Percentiles rank a stretch among this genome's conserved stretches.
Evolutionary conservation across 805 yeast species (phyloP).

Genomic region (Starmera caribaea): DNA sequence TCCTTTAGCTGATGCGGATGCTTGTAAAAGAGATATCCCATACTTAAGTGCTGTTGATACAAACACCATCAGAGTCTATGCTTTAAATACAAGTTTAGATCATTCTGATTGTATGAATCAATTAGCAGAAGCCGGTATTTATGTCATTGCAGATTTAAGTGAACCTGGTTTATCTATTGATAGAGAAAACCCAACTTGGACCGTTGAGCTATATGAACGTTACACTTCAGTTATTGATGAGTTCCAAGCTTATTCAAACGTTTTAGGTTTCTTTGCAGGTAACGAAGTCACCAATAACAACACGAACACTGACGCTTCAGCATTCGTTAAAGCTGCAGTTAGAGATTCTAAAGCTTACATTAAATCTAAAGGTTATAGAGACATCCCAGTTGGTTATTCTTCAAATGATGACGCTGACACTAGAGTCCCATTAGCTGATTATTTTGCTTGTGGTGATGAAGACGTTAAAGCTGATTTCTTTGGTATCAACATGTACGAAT

Average conservation of each 20-base stretch:
- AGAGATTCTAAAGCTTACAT: constrained; percentile 71
- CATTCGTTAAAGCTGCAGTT: constrained; percentile 75
- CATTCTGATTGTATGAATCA: constrained; percentile 62
- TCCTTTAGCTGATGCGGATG: constrained; percentile 54
- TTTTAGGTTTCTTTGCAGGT: constrained; percentile 80
- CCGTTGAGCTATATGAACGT: constrained; percentile 49
- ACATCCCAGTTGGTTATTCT: constrained; percentile 74
- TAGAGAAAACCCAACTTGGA: constrained; percentile 58
- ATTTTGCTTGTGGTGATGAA: constrained; percentile 64
- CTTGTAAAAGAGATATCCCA: constrained; percentile 69
- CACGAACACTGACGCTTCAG: constrained; percentile 64
- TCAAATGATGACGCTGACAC: constrained; percentile 66
- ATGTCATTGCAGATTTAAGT: constrained; percentile 71
- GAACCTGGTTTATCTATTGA: constrained; percentile 56
- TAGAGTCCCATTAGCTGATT: constrained; percentile 61
- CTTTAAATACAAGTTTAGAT: constrained; percentile 52
- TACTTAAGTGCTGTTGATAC: constrained; percentile 53
- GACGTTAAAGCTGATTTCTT: constrained; percentile 68
- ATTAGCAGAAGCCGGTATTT: constrained; percentile 66
- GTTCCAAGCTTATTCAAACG: constrained; percentile 60
- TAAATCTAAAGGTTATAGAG: constrained; percentile 47
- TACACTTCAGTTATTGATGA: constrained; percentile 62
- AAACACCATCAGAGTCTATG: constrained; percentile 70
- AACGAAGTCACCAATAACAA: constrained; percentile 69
- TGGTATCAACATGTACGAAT: constrained; percentile 84